Base-by-base conservation (phyloP, 169 alveolate genomes). In the Perkinsus marinus region DNA sequence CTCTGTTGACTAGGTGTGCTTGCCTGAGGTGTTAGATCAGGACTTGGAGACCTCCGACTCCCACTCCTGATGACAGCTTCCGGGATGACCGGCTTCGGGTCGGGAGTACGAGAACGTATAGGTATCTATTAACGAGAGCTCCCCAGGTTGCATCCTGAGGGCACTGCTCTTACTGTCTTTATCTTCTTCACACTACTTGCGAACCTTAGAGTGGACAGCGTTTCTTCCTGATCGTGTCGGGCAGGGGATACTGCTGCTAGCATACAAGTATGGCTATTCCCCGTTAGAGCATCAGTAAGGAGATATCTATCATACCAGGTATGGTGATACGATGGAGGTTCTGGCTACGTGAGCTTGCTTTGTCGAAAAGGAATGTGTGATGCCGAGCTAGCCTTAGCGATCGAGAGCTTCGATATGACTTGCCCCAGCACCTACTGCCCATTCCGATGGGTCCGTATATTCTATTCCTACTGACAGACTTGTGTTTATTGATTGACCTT, bases 401-500 rank as follows among this genome's bases (percentile, higher is more conserved):
- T 19, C 22, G 79, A 57, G 5, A 90, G 91, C 39, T 90, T 90
- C 36, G 43, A n/a, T 19, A 90, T 90, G 26, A 90, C 92, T 26
- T 26, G 92, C 37, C 92, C 92, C 92, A 90, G 89, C 43, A 90
- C 92, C 79, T 57, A 16, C 96, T 0, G 97, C 79, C 36, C 79
- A 57, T 57, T 30, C 37, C 79, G 22, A 26, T 30, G 22, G 30
- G 5, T 2, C 36, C 22, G 79, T 30, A 2, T 5, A 13, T 19
- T 6, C 5, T 2, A 16, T 97, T 91, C 96, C 92, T 43, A 97
- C 96, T 46, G 97, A 94, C n/a, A 97, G 92, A 38, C 97, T 94
- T 92, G 94, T 95, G 91, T 97, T 97, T 22, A 97, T 97, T 39
- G 95, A 41, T 89, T 94, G 94, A 19, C 98, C 94, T 93, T 97